phyloP scores from a whole-genome alignment of 2,329 filamentous ascomycete species.

The Epichloe gansuensis region DNA sequence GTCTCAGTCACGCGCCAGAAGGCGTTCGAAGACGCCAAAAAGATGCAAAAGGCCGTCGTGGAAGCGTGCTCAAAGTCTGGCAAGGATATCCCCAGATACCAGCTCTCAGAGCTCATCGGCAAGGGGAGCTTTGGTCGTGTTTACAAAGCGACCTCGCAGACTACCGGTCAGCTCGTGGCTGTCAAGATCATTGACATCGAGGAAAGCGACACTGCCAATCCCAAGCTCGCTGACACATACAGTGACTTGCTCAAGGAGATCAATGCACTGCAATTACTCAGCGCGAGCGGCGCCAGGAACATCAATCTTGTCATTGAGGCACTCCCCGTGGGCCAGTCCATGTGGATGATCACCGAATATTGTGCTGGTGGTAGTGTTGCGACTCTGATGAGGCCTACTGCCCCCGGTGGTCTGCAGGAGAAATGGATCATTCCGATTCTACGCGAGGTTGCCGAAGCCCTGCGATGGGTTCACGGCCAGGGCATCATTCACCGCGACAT shows the following conservation, averaged over 20 bases:
- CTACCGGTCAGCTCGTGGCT: conserved; percentile 46
- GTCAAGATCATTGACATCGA: conserved; percentile 81
- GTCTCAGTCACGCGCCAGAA: conserved; percentile 39
- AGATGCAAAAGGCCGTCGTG: conserved; percentile 52
- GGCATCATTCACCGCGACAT: conserved; percentile 61
- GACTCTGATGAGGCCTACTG: conserved; percentile 56
- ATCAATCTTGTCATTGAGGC: conserved; percentile 74
- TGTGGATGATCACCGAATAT: conserved; percentile 85
- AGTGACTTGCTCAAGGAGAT: conserved; percentile 58
- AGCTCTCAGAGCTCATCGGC: conserved; percentile 59
- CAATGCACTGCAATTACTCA: conserved; percentile 56
- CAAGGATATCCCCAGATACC: conserved; percentile 50
- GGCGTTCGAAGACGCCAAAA: conserved; percentile 55
- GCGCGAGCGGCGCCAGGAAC: conserved; percentile 62
- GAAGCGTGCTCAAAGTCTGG: conserved; percentile 48
- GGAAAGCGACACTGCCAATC: conserved; percentile 55
- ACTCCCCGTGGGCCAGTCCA: conserved; percentile 60
- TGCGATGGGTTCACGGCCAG: conserved; percentile 54
- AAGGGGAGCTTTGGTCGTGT: conserved; percentile 65
- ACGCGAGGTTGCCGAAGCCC: conserved; percentile 51
- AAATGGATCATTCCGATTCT: conserved; percentile 58
- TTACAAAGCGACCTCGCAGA: conserved; percentile 46
- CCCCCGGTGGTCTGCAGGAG: conserved; percentile 52
- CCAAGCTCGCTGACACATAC: conserved; percentile 52
- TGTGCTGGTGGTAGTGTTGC: conserved; percentile 74